These are phyloP conservation scores for Chenopodium berlandieri DNA, from an alignment of 148 eudicot species.

Conservation along the genomic window DNA sequence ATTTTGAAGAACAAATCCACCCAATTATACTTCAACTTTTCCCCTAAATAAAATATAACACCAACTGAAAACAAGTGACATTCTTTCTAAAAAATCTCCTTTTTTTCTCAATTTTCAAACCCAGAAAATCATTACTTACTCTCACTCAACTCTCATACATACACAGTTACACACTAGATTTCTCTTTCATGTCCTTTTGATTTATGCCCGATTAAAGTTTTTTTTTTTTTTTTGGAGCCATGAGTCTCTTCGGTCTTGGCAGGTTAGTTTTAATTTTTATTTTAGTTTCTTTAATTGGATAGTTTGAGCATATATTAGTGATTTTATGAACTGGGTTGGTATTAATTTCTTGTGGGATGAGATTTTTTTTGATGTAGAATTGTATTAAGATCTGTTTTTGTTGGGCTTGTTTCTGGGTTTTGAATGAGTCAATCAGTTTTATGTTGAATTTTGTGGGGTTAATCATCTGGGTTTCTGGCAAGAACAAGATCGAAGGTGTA, in stretches of 20 bases:
- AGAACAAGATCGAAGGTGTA: constrained; percentile 10
- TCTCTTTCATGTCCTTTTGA: background rate
- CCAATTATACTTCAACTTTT: background rate
- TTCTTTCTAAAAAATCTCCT: background rate
- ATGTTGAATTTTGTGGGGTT: constrained; percentile 11
- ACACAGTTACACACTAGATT: background rate
- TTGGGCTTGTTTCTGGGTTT: constrained; percentile 7
- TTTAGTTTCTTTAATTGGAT: background rate
- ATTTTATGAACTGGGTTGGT: constrained; percentile 18
- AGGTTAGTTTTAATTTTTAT: constrained; percentile 38
- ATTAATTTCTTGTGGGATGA: constrained; percentile 20
- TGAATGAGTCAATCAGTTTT: background rate
- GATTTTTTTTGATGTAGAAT: constrained; percentile 12
- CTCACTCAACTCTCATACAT: constrained; percentile 15
- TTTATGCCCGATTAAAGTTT: background rate
- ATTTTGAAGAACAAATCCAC: background rate
- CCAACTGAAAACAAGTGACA: constrained; percentile 5
- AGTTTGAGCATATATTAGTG: constrained; percentile 11
- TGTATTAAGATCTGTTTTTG: constrained; percentile 10
- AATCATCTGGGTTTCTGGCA: constrained; percentile 4
- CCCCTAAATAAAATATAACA: background rate
- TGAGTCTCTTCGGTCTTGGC: constrained; percentile 93
- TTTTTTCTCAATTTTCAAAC: constrained; percentile 10
- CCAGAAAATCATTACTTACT: constrained; percentile 23
- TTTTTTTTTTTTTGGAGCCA: constrained; percentile 19